Base-by-base conservation (phyloP, 805 yeast genomes). In the Starmerella stigmatis region DNA sequence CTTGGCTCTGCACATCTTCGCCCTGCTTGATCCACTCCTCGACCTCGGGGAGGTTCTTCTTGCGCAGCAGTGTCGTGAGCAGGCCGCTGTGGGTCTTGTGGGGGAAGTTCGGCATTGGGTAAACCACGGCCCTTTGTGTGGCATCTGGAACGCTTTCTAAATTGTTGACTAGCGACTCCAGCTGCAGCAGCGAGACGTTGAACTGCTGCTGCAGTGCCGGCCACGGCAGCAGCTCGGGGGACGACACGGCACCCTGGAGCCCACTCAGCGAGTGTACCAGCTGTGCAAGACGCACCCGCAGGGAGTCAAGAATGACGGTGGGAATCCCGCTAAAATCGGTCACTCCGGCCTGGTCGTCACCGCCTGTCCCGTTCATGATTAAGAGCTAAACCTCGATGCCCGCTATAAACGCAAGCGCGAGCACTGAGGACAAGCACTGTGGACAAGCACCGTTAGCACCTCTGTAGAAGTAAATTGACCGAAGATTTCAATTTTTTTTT, bases 31-130 rank as follows among this genome's bases (percentile, higher is more conserved):
- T 74, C 96, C 97, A 89, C 38, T 76, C 82, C 42, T 78, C 83
- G 2, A 89, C 94, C 51, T 88, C 96, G 0, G 98, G 97, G 10
- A 84, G 67, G 41, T 81, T 80, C 60, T 88, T 89, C 60, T 88
- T 92, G 47, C 97, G 72, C 48, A 92, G 63, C 48, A 92, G 67
- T 0, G 96, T 86, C 0, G 94, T 82, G 41, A 88, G 65, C 28
- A 92, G 69, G 2, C 86, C 83, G 56, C 83, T 88, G 52, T 84
- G 88, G 35, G 84, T 81, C 1, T 85, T 74, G 0, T 94, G 76
- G 8, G 96, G 96, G 60, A 89, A 92, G 17, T 73, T 72, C 0
- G 88, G 81, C 44, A 84, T 67, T 1, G 98, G 98, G 57, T 76
- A 89, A 1, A 79, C 88, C 42, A 83, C 86, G 0, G 94, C 78